Percentiles rank a stretch among this genome's conserved stretches.
Evolutionary conservation across 2,329 filamentous ascomycete species (phyloP).

Genomic region (Colletotrichum sp.): DNA sequence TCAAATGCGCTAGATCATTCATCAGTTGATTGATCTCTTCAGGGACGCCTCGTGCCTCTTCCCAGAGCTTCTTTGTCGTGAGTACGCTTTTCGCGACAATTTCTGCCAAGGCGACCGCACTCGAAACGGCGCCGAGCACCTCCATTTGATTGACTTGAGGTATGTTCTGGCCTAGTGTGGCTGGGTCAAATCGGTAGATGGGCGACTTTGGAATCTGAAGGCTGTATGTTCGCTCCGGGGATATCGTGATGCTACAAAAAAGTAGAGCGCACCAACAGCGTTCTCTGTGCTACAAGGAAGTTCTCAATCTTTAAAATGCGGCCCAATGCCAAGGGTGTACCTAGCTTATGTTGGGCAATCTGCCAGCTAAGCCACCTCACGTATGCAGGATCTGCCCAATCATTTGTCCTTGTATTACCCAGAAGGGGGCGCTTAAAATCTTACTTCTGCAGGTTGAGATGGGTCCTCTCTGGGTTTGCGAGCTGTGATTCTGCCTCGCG

Average conservation of each 20-base stretch:
- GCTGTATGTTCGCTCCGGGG: not conserved
- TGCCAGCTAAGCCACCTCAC: not conserved
- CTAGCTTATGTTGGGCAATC: not conserved
- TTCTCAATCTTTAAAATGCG: not conserved
- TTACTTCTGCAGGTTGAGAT: not conserved
- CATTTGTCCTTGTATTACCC: not conserved
- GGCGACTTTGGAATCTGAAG: too few relatives aligned
- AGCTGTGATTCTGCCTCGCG: not conserved
- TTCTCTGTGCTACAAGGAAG: not conserved
- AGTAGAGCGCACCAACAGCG: not conserved
- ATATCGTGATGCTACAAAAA: rapidly evolving
- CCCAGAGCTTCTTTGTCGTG: not conserved
- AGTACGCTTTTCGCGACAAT: not conserved
- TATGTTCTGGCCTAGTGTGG: rapidly evolving
- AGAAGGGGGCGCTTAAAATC: not conserved
- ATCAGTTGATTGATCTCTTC: not conserved
- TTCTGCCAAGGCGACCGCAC: not conserved
- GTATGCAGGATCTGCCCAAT: not conserved
- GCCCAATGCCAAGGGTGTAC: not conserved
- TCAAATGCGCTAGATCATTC: not conserved
- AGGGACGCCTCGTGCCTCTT: not conserved
- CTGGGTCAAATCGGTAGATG: not conserved
- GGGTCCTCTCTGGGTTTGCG: not conserved
- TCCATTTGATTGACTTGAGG: not conserved
- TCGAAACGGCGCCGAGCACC: not conserved